These are phyloP conservation scores for Jimgerdemannia lactiflua DNA, from an alignment of 192 early-diverging fungal genomes.

Conservation along the genomic window DNA sequence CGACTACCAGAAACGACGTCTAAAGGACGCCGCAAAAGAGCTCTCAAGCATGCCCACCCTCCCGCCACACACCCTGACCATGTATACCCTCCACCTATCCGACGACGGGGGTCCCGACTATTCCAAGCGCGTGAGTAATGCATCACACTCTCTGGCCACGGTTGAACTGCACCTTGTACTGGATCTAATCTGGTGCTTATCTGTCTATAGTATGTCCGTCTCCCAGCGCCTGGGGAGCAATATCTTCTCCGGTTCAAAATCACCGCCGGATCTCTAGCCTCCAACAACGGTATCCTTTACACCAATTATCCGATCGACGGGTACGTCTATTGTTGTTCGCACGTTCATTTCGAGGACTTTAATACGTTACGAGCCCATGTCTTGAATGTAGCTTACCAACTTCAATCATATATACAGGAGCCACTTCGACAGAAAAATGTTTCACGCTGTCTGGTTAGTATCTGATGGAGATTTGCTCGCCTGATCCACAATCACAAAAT, in stretches of 20 bases:
- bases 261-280: slow-evolving; percentile 73
- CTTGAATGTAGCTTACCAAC: neutral
- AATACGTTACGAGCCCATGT: neutral
- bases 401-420: slow-evolving; percentile 5
- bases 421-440: slow-evolving; percentile 35
- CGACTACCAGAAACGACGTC: neutral
- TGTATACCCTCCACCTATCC: slow-evolving; percentile 46
- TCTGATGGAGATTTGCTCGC: neutral
- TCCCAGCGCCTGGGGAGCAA: slow-evolving; percentile 65
- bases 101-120: slow-evolving; percentile 57
- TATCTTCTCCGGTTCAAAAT: slow-evolving; percentile 80
- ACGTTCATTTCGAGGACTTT: slow-evolving; percentile 6
- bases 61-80: neutral
- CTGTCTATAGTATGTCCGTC: slow-evolving; percentile 61
- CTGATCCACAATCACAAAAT: too few species aligned
- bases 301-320: slow-evolving; percentile 87
- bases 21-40: neutral
- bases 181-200: neutral
- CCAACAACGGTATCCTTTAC: slow-evolving; percentile 65
- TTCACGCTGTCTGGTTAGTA: slow-evolving; percentile 37
- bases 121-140: slow-evolving; percentile 44
- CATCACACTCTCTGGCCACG: neutral
- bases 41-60: neutral
- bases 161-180: neutral
- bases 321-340: slow-evolving; percentile 41